Conservation (phyloP, 2,329 filamentous ascomycete species). For the Truncatella angustata region DNA sequence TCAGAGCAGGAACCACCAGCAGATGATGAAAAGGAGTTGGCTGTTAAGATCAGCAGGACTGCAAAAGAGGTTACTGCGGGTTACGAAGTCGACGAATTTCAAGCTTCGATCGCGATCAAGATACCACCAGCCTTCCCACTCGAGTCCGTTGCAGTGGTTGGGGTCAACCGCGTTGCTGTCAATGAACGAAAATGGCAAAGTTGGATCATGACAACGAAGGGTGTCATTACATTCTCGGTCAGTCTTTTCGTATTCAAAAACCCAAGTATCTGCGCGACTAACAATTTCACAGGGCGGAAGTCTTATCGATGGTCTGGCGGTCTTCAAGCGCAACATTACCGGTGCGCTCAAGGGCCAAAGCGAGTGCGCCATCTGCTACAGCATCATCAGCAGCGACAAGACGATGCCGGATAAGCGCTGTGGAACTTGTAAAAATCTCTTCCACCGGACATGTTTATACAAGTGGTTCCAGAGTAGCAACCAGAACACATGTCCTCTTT, state of each 20-base stretch:
- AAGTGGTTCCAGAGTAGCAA: conserved; percentile 97
- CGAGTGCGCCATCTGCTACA: conserved; percentile 97
- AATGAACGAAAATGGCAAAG: conserved; percentile 89
- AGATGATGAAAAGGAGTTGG: conserved; percentile 54
- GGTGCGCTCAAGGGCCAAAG: conserved; percentile 88
- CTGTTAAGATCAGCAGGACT: conserved; percentile 69
- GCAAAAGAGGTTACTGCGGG: conserved; percentile 77
- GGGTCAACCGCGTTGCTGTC: conserved; percentile 80
- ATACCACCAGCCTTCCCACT: conserved; percentile 83
- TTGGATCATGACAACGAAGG: conserved; percentile 86
- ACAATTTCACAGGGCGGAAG: conserved; percentile 73
- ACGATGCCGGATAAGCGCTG: conserved; percentile 90
- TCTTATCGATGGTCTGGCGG: conserved; percentile 80
- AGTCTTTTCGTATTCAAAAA: too few relatives aligned
- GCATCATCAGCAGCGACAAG: conserved; percentile 84
- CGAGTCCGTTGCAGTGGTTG: conserved; percentile 70
- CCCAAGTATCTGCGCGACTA: too few relatives aligned
- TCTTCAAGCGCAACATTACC: conserved; percentile 83
- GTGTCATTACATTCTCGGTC: conserved; percentile 86
- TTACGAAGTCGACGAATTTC: conserved; percentile 85
- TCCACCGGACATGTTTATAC: conserved; percentile 86
- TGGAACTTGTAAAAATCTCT: conserved; percentile 88
- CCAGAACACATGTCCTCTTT: conserved; percentile 87
- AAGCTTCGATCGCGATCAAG: conserved; percentile 77
- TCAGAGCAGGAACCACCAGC: conserved; percentile 46